Percentiles rank a stretch among this genome's conserved stretches.
Evolutionary conservation across 805 yeast genomes (phyloP).

Genomic region (Candida nemodendra): DNA sequence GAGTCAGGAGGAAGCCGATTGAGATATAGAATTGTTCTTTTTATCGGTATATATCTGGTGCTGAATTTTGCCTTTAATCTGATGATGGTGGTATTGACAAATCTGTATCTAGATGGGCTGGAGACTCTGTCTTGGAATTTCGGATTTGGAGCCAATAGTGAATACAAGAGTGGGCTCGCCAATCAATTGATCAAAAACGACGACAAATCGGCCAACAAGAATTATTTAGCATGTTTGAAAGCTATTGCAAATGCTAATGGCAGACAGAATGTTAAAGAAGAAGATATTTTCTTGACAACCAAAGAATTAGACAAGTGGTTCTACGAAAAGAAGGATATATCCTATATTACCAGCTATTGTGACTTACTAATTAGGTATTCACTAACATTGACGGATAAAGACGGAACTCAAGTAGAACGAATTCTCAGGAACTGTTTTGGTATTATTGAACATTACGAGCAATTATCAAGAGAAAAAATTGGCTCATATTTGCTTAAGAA

Average conservation of each 20-base stretch:
- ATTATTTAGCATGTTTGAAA: constrained; percentile 33
- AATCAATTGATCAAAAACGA: constrained; percentile 37
- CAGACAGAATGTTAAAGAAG: constrained; percentile 17
- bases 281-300: constrained; percentile 16
- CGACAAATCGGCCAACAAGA: constrained; percentile 33
- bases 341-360: constrained; percentile 33
- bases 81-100: constrained; percentile 33
- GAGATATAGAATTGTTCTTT: constrained; percentile 42
- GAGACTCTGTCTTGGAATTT: constrained; percentile 30
- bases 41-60: constrained; percentile 41
- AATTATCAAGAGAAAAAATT: constrained; percentile 16
- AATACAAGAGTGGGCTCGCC: constrained; percentile 37
- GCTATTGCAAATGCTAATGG: constrained; percentile 30
- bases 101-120: constrained; percentile 27
- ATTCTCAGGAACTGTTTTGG: constrained; percentile 31
- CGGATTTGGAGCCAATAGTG: constrained; percentile 29
- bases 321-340: constrained; percentile 30
- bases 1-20: constrained; percentile 41
- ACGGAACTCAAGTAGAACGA: constrained; percentile 23
- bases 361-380: constrained; percentile 42
- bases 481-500: constrained; percentile 31
- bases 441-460: constrained; percentile 31
- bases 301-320: constrained; percentile 26
- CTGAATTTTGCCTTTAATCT: constrained; percentile 37
- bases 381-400: constrained; percentile 30